A percentile compares a stretch with the other conserved stretches of the same genome.
phyloP scores from a whole-genome alignment of 345 rosid species.

The Acer negundo region DNA sequence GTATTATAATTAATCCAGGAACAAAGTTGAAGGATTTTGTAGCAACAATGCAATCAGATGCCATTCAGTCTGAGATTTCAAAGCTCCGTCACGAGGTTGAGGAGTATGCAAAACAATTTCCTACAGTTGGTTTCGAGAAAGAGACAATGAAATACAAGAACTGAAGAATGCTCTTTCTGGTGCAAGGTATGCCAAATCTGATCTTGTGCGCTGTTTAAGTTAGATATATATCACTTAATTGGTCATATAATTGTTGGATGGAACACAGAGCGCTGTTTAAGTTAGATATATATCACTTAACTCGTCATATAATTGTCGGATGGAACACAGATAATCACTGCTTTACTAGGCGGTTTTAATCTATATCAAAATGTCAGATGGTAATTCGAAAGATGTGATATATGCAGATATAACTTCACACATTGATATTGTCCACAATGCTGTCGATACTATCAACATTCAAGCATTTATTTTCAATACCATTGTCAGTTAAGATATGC shows the following conservation, averaged over 20 bases:
- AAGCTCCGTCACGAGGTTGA: slow-evolving; percentile 70
- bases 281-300: neutral
- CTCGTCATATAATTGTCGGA: neutral
- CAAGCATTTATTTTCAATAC: no score
- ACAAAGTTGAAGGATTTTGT: slow-evolving; percentile 85
- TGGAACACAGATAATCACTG: neutral
- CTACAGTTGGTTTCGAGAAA: slow-evolving; percentile 90
- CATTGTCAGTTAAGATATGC: no score
- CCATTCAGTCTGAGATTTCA: slow-evolving; percentile 59
- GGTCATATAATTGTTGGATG: neutral
- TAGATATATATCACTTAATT: neutral
- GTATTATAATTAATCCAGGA: slow-evolving; percentile 43
- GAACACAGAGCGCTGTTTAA: no score
- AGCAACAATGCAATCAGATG: slow-evolving; percentile 64
- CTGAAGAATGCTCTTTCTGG: slow-evolving; percentile 30
- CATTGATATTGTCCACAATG: neutral
- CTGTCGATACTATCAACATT: no score
- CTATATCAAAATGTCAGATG: slow-evolving; percentile 1
- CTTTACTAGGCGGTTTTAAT: neutral
- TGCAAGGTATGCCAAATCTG: slow-evolving; percentile 27
- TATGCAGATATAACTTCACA: neutral
- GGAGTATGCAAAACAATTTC: slow-evolving; percentile 81
- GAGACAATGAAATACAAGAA: slow-evolving; percentile 84
- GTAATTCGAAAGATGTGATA: neutral
- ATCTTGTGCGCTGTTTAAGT: neutral